Evolutionary conservation across 2,329 filamentous ascomycete species (phyloP).

Genomic region (Emmonsiellopsis sp.): DNA sequence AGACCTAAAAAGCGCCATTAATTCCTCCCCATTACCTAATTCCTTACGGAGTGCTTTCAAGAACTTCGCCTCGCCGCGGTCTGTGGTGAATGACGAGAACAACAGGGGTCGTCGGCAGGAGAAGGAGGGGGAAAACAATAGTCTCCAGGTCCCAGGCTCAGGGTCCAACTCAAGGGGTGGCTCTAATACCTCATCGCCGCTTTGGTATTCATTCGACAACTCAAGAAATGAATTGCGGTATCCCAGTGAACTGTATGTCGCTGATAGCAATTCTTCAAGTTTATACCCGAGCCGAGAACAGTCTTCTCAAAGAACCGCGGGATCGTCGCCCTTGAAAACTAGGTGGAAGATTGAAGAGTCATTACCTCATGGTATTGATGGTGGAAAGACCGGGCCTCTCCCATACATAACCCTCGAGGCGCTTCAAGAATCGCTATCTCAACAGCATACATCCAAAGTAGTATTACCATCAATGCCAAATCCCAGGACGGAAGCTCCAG

Average conservation of each 20-base stretch:
- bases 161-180: not conserved
- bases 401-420: not conserved
- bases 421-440: not conserved
- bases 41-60: slow-evolving; percentile 30
- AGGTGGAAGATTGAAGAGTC: not conserved
- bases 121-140: not conserved
- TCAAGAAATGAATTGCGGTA: not conserved
- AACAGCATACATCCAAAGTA: not conserved
- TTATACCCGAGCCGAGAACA: not conserved
- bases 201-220: not conserved
- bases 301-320: not conserved
- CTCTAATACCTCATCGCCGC: not conserved
- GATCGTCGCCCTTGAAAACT: not conserved
- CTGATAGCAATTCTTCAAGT: not conserved
- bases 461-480: not conserved
- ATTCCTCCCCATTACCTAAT: slow-evolving; percentile 28
- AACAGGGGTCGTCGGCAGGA: not conserved
- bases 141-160: not conserved
- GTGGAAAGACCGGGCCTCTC: not conserved
- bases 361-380: not conserved
- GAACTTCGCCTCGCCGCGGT: slow-evolving; percentile 22
- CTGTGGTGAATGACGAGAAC: slow-evolving; percentile 10
- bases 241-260: not conserved
- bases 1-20: slow-evolving; percentile 21
- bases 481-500: not conserved